phyloP scores from a whole-genome alignment of 1,284 basidiomycete genomes.

The Ceratobasidium papillatum region DNA sequence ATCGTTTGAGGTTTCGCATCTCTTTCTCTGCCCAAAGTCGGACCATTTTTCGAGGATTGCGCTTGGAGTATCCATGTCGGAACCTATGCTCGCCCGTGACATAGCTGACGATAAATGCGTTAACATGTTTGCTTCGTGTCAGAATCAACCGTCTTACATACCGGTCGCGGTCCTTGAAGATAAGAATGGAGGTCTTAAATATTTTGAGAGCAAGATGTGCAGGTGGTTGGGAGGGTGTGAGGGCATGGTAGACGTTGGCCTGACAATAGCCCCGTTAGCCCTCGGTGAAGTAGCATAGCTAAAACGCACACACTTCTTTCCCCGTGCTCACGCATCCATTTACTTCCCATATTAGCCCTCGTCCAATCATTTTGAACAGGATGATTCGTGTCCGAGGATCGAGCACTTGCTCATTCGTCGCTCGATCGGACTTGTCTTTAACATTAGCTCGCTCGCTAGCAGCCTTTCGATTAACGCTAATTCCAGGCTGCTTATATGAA shows the following conservation, averaged over 20 bases:
- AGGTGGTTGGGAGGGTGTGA: conserved; percentile 62
- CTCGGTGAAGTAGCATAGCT: not conserved
- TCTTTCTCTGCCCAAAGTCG: conserved; percentile 99
- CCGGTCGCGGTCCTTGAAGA: conserved; percentile 96
- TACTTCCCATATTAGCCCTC: conserved; percentile 84
- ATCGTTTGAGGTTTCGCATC: conserved; percentile 91
- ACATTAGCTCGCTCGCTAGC: conserved; percentile 83
- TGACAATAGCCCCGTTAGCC: conserved; percentile 49
- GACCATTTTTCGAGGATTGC: conserved; percentile 99
- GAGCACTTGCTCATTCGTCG: conserved; percentile 93
- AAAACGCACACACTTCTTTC: conserved; percentile 79
- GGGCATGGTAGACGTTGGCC: conserved; percentile 94
- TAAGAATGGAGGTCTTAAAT: conserved; percentile 97
- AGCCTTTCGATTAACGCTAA: conserved; percentile 89
- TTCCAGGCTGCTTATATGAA: conserved; percentile 52
- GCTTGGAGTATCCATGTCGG: conserved; percentile 88
- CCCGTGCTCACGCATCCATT: conserved; percentile 95
- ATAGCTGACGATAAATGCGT: conserved; percentile 51
- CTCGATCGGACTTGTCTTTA: conserved; percentile 94
- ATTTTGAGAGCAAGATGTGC: conserved; percentile 90
- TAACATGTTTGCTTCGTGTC: not conserved
- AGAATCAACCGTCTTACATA: conserved; percentile 76
- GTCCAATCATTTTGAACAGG: conserved; percentile 91
- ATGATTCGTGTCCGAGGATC: conserved; percentile 91
- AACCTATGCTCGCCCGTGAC: conserved; percentile 86